Evolutionary conservation across 805 yeast genomes (phyloP), one percentile per base, ranked within the genome.

Genomic region (Candida nanaspora): DNA sequence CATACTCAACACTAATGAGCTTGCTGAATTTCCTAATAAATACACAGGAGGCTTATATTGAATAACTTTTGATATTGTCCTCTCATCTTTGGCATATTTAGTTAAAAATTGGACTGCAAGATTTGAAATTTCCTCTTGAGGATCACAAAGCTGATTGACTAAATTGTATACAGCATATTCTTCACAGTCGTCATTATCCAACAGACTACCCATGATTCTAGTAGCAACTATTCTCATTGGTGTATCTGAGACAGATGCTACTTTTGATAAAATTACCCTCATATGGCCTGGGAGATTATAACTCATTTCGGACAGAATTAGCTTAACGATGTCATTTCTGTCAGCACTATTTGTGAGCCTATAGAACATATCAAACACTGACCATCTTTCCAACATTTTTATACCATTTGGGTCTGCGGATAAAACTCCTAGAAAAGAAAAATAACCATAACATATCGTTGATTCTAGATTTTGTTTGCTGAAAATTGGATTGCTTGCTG

Each of bases 341-440:
- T 68, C 57, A 11, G 74, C 68, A 4, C 71, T 72, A 44, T 71
- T 71, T 15, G 84, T 69, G 40, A 88, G 74, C 50, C 86, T 86
- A 50, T 83, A 81, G 39, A 88, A 67, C 61, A 86, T 79, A 42
- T 82, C 88, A 61, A 86, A 86, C 44, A 91, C 72, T 50, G 88
- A 83, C 93, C 95, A 86, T 46, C 84, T 79, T 38, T 79, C 83
- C 43, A 93, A 56, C 49, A 91, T 67, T 34, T 68, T 68, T 20
- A 85, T 59, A 0, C 98, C 98, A 37, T 72, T 68, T 0, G 63
- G 55, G 30, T 74, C 69, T 2, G 70, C 62, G 3, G 88, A 76
- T 15, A 93, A 61, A 0, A 80, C 78, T 0, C 96, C 96, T 10
- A 93, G 60, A 53, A 91, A 74, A 43, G 76, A 73, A 46, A 93